Percentiles rank a stretch among this genome's conserved stretches.
Conservation (phyloP, 306 rosid genomes). For the Albizia julibrissin region DNA sequence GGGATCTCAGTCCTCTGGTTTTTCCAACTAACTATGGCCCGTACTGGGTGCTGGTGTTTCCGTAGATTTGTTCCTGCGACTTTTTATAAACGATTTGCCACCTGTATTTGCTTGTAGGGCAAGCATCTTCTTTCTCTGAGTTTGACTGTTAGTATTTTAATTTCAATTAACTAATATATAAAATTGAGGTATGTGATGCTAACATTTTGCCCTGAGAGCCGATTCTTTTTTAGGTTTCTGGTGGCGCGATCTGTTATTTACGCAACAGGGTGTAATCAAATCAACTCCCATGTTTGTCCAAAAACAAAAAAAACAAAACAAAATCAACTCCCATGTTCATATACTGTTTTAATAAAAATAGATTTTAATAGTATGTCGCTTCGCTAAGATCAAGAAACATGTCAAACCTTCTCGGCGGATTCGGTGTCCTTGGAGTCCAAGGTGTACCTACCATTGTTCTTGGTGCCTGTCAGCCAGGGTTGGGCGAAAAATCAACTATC, state of each 20-base stretch:
- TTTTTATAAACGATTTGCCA: not conserved
- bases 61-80: not conserved
- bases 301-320: too few relatives aligned
- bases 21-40: not conserved
- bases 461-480: not conserved
- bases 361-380: not conserved
- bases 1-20: not conserved
- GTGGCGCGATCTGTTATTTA: not conserved
- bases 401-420: conserved; percentile 14
- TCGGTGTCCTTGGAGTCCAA: not conserved
- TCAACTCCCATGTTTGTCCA: not conserved
- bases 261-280: not conserved
- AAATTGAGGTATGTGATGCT: not conserved
- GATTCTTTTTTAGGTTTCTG: not conserved
- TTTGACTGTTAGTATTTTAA: not conserved
- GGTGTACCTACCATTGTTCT: not conserved
- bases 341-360: not conserved
- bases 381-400: too few relatives aligned
- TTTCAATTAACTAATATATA: not conserved
- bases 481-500: too few relatives aligned
- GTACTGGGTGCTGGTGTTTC: not conserved
- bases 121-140: conserved; percentile 31
- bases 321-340: not conserved
- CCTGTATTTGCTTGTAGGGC: conserved; percentile 35
- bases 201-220: not conserved